These are phyloP conservation scores for Cryphonectria parasitica DNA, from an alignment of 2,329 filamentous ascomycete species.

Conservation along the genomic window DNA sequence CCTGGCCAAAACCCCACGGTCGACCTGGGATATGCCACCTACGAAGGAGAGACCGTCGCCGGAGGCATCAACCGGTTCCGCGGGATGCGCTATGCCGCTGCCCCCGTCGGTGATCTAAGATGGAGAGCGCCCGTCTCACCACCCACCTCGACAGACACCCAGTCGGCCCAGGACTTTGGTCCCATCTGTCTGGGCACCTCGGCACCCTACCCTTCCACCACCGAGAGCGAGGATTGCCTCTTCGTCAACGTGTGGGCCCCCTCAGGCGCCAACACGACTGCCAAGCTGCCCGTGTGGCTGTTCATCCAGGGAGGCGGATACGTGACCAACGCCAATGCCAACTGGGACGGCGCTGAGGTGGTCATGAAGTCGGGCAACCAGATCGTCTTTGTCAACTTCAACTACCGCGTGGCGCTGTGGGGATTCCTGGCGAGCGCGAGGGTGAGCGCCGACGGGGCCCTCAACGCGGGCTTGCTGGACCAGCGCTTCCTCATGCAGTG, in stretches of 20 bases:
- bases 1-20: conserved; percentile 24
- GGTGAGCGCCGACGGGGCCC: conserved; percentile 56
- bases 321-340: conserved; percentile 50
- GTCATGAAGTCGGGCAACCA: conserved; percentile 48
- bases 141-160: conserved; percentile 36
- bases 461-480: conserved; percentile 68
- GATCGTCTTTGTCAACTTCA: conserved; percentile 63
- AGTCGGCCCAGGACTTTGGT: conserved; percentile 47
- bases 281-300: conserved; percentile 57
- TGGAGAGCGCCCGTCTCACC: conserved; percentile 55
- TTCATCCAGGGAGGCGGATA: conserved; percentile 57
- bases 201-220: conserved; percentile 36
- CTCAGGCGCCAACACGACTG: conserved; percentile 41
- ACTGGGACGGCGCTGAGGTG: conserved; percentile 55
- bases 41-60: conserved; percentile 22
- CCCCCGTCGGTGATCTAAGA: conserved; percentile 54
- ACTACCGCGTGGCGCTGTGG: conserved; percentile 65
- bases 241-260: conserved; percentile 52
- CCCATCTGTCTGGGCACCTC: conserved; percentile 49
- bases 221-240: conserved; percentile 45
- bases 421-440: conserved; percentile 65
- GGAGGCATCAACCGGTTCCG: conserved; percentile 48
- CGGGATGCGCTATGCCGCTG: conserved; percentile 55
- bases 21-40: conserved; percentile 29
- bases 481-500: conserved; percentile 64